phyloP scores from a whole-genome alignment of 306 rosid genomes.

The Medicago lupulina region DNA sequence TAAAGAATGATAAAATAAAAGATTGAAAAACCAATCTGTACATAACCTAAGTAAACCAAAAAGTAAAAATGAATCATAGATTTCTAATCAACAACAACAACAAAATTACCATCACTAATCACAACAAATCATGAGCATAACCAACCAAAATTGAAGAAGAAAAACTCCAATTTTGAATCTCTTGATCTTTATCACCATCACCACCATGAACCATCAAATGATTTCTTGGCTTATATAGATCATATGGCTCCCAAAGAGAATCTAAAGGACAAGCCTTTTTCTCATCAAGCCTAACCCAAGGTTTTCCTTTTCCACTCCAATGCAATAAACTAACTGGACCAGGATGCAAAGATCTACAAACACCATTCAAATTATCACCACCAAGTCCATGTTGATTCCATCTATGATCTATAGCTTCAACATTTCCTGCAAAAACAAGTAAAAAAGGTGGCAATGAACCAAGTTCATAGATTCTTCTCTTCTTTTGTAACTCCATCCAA shows the following conservation, averaged over 20 bases:
- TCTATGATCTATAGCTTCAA: slow-evolving; percentile 82
- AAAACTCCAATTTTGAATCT: slow-evolving; percentile 43
- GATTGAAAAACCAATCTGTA: slow-evolving; percentile 53
- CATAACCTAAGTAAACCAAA: slow-evolving; percentile 48
- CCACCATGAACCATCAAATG: slow-evolving; percentile 9
- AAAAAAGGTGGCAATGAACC: slow-evolving; percentile 91
- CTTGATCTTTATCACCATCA: background rate
- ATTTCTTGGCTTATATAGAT: slow-evolving; percentile 54
- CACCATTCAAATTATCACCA: slow-evolving; percentile 85
- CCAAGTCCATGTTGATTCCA: slow-evolving; percentile 99
- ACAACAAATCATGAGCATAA: slow-evolving; percentile 57
- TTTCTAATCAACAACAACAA: slow-evolving; percentile 39
- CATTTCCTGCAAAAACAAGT: slow-evolving; percentile 76
- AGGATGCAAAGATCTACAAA: slow-evolving; percentile 83
- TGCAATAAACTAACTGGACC: slow-evolving; percentile 92
- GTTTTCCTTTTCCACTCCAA: slow-evolving; percentile 99
- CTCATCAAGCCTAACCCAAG: slow-evolving; percentile 88
- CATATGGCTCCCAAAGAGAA: slow-evolving; percentile 90
- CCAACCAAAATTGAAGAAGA: slow-evolving; percentile 59
- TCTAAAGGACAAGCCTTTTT: slow-evolving; percentile 78
- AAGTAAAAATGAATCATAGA: slow-evolving; percentile 43
- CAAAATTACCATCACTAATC: background rate
- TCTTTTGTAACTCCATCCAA: slow-evolving; percentile 90
- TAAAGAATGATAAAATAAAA: slow-evolving; percentile 42
- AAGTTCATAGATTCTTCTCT: slow-evolving; percentile 77